phyloP scores from a whole-genome alignment of 345 rosid species.

The Leavenworthia alabamica region DNA sequence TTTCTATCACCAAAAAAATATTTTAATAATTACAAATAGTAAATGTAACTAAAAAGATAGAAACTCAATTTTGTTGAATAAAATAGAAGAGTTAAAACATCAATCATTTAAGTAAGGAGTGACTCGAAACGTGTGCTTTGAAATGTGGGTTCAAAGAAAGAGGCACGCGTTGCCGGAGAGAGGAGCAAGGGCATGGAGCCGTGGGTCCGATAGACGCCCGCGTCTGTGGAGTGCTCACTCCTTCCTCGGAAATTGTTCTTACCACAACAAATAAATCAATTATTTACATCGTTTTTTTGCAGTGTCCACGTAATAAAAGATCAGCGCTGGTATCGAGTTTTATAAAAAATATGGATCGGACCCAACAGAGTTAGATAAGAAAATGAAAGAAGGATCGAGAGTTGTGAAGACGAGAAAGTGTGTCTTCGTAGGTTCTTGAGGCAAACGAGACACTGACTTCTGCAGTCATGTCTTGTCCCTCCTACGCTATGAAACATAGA shows the following conservation, averaged over 20 bases:
- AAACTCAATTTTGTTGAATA: too few species aligned
- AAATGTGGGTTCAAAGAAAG: constrained; percentile 20
- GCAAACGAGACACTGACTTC: constrained; percentile 20
- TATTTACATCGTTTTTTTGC: neutral
- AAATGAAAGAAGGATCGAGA: neutral
- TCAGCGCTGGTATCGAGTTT: neutral
- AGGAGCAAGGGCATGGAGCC: constrained; percentile 64
- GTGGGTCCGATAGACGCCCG: constrained; percentile 51
- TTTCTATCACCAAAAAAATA: too few species aligned
- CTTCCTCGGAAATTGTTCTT: constrained; percentile 28
- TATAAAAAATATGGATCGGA: neutral
- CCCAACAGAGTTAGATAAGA: neutral
- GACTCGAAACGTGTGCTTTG: too few species aligned
- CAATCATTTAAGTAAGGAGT: too few species aligned
- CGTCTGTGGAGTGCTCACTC: constrained; percentile 25
- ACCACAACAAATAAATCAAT: neutral
- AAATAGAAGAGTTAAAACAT: too few species aligned
- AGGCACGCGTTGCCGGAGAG: constrained; percentile 82
- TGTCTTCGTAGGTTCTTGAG: constrained; percentile 28
- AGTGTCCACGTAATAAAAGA: neutral
- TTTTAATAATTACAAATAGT: too few species aligned
- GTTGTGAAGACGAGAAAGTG: neutral
- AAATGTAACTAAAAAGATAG: too few species aligned
- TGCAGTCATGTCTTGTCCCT: constrained; percentile 32
- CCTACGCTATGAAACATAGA: neutral